These are phyloP conservation scores for Psophocarpus tetragonolobus DNA, from an alignment of 306 rosid genomes.

Conservation along the genomic window DNA sequence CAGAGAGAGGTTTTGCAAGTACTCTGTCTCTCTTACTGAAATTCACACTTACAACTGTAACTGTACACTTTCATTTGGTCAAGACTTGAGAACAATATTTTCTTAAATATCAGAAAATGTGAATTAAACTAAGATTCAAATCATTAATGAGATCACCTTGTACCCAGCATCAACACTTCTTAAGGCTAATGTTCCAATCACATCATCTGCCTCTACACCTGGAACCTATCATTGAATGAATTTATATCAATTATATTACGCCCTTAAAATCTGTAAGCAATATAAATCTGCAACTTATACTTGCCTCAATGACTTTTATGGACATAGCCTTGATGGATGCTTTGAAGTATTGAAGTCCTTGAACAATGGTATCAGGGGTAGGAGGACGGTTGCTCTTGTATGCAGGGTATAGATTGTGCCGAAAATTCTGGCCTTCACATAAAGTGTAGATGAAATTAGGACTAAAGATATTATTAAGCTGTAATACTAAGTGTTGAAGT, in stretches of 20 bases:
- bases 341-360: constrained; percentile 95
- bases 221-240: constrained; percentile 69
- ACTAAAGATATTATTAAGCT: constrained; percentile 24
- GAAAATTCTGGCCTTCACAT: constrained; percentile 80
- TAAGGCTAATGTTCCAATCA: constrained; percentile 89
- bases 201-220: constrained; percentile 99
- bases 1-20: constrained; percentile 8
- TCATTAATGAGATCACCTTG: constrained; percentile 62
- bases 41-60: constrained; percentile 6
- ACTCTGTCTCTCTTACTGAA: neutral
- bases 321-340: constrained; percentile 96
- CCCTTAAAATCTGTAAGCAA: constrained; percentile 20
- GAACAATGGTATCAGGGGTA: constrained; percentile 95
- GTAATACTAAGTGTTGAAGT: constrained; percentile 6
- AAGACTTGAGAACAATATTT: constrained; percentile 18
- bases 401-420: constrained; percentile 79
- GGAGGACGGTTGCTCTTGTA: constrained; percentile 98
- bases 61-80: constrained; percentile 8
- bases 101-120: constrained; percentile 18
- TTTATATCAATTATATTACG: constrained; percentile 28
- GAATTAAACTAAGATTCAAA: constrained; percentile 10
- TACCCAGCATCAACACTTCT: constrained; percentile 83
- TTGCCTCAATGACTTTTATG: constrained; percentile 86
- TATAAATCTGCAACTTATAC: constrained; percentile 30
- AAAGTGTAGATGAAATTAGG: constrained; percentile 32